Evolutionary conservation across 108 stramenopile genomes (phyloP), one percentile per base, ranked within the genome.

Genomic region (Cylindrotheca closterium): DNA sequence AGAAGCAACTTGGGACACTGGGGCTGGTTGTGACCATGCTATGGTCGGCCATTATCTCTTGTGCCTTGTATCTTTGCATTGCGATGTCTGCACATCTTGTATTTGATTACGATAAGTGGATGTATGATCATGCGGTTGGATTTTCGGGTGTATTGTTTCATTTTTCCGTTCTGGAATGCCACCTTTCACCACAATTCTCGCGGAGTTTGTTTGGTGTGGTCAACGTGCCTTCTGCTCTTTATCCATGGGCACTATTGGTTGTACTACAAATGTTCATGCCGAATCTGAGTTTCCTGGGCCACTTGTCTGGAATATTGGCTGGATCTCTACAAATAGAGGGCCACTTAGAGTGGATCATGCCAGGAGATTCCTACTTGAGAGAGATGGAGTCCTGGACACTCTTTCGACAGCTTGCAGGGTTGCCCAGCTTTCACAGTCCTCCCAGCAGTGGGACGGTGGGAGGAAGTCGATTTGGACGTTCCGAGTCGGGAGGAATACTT

Each of bases 131-230:
- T 47, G 58, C 84, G 17, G 62, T 92, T 32, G 94, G 94, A 31
- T 95, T 90, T 50, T 85, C 83, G 12, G 94, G 91, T 2, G 82
- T 95, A 12, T 67, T 95, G 4, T 95, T 95, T 69, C 87, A 92
- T 47, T 42, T 89, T n/a, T 80, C 74, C 17, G 89, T 95, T 4
- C 33, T 95, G 59, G 94, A 95, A 64, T 64, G 78, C 45, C 75
- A 80, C 55, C 37, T 77, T 26, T 60, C 60, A 10, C 75, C 78
- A 0, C 58, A 72, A 19, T 61, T 66, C 30, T 65, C 79, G 18
- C 71, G 89, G 33, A 80, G 73, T 51, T 60, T 91, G 10, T 94
- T 94, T 72, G 92, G 92, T 10, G 27, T 91, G 1, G 27, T 91
- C 8, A 46, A 70, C 23, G 89, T 94, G 1, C 84, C 87, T 10